Evolutionary conservation across 1,284 basidiomycete species (phyloP), one percentile per base, ranked within the genome.

Genomic region (Trametes pubescens): DNA sequence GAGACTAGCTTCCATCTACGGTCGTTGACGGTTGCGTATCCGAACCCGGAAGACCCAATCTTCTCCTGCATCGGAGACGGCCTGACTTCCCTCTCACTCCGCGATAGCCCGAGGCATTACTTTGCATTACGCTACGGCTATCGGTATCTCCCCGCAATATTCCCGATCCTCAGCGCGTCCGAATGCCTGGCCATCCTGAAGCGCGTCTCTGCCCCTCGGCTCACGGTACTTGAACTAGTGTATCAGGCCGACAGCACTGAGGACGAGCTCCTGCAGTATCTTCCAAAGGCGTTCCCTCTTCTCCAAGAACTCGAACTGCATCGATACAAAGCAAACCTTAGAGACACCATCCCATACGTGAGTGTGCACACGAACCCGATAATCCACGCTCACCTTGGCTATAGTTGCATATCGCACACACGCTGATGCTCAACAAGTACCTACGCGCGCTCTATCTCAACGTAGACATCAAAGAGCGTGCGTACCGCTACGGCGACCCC

Each of bases 271-370:
- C 51, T 65, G 13, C 51, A 21, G 26, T 59, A 61, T 38, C 35
- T 65, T 21, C 48, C 59, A 2, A 38, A 26, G 8, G 26, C 59
- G 5, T 61, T 55, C 21, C 56, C 55, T 8, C 40, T 44, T 7
- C 64, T 65, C 14, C 48, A 37, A 2, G 59, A 53, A 6, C 52
- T 65, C 22, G 64, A 65, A 34, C 29, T 65, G 11, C 64, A 61
- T 22, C 43, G 64, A 38, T 65, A 65, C 35, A 37, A 56, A 14
- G 18, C 8, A 16, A 34, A 29, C 6, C 24, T 26, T 2, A 44
- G 48, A 16, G 51, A 57, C 16, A 38, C 46, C 18, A 38, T 61
- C 22, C 51, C 57, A 18, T 59, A 59, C 22, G 64, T 65, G 35
- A 32, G 64, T 49, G 11, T 29, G 2, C 14, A 2, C 11, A 8